Evolutionary conservation across 1,139 yeast species (phyloP), one percentile per base, ranked within the genome.

Genomic region (Suhomyces chickasaworum): DNA sequence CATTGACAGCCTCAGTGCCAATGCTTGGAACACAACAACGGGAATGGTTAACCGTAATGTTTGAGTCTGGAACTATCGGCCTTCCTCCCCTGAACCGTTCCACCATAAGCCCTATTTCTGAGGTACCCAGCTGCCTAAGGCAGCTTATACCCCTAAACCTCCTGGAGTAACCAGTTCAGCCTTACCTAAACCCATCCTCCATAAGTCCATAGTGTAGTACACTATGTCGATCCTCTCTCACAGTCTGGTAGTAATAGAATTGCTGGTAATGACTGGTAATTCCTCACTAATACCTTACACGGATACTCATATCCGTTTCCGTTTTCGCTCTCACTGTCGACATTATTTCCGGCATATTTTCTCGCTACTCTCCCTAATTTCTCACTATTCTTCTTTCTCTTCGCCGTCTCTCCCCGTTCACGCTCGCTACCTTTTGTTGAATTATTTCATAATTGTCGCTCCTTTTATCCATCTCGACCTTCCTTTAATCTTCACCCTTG

Each of bases 371-470:
- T 13, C 15, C 29, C 38, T 25, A 23, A 23, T 35, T 13, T 9
- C 38, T 15, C 38, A 35, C 38, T 23, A 23, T 21, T 23, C 38
- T 13, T 21, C 5, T 10, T n/a, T 21, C 13, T 13, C 39, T 17
- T 29, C 39, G 17, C 22, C 22, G 32, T 27, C 39, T 25, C 22
- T 16, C 23, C 31, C 25, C 20, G 22, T 9, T 32, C 16, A 15
- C 39, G 23, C 39, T 27, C 32, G 32, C 32, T 29, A 29, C 17
- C 32, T 29, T 29, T 29, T 29, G 32, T 29, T 29, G 32, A 29
- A 29, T 29, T 29, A 29, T 29, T 29, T 29, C 32, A 29, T 29
- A 27, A 27, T 27, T 27, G 32, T 29, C 32, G 17, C 32, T 29
- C 32, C 32, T 29, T 29, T 29, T 15, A 29, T 29, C 32, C 32